Conservation (phyloP, 140 eudicot genomes). For the Stevia rebaudiana region DNA sequence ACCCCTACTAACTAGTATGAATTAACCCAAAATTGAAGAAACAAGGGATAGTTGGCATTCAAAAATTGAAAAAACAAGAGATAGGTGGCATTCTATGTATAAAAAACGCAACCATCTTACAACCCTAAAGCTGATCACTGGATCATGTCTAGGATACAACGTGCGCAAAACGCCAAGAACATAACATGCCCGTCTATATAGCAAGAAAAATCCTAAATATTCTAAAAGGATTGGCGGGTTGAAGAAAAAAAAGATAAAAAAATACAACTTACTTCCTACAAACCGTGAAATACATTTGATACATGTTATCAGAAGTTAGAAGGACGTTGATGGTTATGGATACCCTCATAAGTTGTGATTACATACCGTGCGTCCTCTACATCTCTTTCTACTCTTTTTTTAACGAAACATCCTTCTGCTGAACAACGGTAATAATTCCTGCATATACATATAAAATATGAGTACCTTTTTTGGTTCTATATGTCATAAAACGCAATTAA, state of each 20-base stretch:
- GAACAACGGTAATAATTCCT: conserved; percentile 77
- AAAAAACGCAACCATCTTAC: neutral
- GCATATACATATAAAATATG: conserved; percentile 2
- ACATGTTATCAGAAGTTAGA: conserved; percentile 21
- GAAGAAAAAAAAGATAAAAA: neutral
- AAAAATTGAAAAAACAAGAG: no score
- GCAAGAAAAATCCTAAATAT: neutral
- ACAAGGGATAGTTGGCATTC: no score
- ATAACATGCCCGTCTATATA: neutral
- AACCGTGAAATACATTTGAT: neutral
- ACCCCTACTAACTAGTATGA: neutral
- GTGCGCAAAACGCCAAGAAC: neutral
- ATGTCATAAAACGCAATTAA: no score
- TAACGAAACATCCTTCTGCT: conserved; percentile 57
- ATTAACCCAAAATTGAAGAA: neutral
- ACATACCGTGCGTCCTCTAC: conserved; percentile 52
- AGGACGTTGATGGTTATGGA: conserved; percentile 52
- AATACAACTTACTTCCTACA: neutral
- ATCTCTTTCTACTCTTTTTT: conserved; percentile 75
- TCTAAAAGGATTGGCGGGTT: neutral
- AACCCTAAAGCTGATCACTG: neutral
- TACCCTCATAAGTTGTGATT: conserved; percentile 69
- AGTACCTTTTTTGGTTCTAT: no score
- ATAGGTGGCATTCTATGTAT: no score
- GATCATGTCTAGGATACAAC: neutral